Conservation (phyloP, 495 filamentous ascomycete genomes). For the Neurospora sp. region DNA sequence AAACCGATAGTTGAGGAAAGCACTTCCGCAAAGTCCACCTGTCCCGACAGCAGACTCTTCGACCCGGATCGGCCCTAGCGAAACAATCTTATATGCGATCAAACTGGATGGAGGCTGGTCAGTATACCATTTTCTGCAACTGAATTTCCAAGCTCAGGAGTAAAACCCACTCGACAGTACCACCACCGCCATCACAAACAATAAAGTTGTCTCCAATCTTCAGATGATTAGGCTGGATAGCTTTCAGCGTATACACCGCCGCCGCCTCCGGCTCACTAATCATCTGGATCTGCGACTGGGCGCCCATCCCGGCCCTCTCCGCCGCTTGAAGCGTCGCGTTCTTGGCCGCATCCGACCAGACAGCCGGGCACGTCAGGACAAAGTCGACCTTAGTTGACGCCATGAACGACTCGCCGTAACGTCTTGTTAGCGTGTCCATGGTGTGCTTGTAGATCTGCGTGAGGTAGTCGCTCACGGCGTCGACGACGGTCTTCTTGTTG, state of each 20-base stretch:
- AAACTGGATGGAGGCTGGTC: conserved; percentile 31
- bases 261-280: conserved; percentile 71
- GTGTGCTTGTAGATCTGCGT: conserved; percentile 62
- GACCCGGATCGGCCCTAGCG: conserved; percentile 46
- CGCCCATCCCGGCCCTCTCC: conserved; percentile 57
- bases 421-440: conserved; percentile 57
- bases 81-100: conserved; percentile 58
- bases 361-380: conserved; percentile 67
- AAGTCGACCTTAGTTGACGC: conserved; percentile 52
- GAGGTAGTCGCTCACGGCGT: conserved; percentile 58
- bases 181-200: conserved; percentile 69
- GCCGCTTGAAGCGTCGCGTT: conserved; percentile 54
- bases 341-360: conserved; percentile 73
- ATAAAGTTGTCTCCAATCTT: conserved; percentile 61
- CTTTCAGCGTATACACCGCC: conserved; percentile 60
- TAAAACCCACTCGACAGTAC: conserved; percentile 50
- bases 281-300: conserved; percentile 48
- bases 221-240: conserved; percentile 53
- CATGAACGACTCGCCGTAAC: conserved; percentile 54
- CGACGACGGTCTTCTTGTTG: conserved; percentile 48
- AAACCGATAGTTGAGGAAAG: conserved; percentile 61
- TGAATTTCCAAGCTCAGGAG: conserved; percentile 6
- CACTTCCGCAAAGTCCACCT: conserved; percentile 56
- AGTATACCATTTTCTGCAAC: conserved; percentile 13
- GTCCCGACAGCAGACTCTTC: conserved; percentile 58